These are phyloP conservation scores for Cymbidium sinense DNA, from an alignment of 106 monocot genomes.

Conservation along the genomic window DNA sequence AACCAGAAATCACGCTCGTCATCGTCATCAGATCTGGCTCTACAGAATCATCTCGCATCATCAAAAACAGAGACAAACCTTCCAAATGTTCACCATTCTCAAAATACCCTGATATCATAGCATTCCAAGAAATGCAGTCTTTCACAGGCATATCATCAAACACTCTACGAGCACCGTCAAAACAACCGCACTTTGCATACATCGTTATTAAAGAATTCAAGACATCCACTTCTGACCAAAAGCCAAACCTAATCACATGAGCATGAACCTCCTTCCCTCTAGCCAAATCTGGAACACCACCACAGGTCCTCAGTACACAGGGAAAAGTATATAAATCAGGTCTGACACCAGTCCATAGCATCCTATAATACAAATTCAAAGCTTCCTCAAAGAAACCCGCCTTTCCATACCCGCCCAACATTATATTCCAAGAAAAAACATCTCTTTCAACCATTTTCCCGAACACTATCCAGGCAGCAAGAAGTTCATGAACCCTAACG, in stretches of 20 bases:
- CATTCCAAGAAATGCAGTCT: constrained; percentile 84
- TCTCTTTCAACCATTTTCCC: constrained; percentile 70
- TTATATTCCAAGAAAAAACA: constrained; percentile 84
- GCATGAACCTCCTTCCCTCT: constrained; percentile 68
- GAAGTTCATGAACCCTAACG: constrained; percentile 39
- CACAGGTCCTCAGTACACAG: constrained; percentile 72
- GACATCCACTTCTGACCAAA: constrained; percentile 50
- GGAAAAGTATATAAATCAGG: constrained; percentile 83
- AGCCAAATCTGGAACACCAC: constrained; percentile 33
- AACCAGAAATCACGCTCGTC: constrained; percentile 66
- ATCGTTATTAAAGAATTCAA: constrained; percentile 76
- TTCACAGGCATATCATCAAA: constrained; percentile 53
- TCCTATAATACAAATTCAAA: constrained; percentile 50
- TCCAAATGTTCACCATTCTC: constrained; percentile 46
- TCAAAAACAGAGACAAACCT: constrained; percentile 55
- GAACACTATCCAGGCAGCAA: constrained; percentile 58
- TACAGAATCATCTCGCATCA: constrained; percentile 43
- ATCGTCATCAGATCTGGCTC: constrained; percentile 77
- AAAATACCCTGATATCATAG: constrained; percentile 83
- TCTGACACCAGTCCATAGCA: constrained; percentile 58
- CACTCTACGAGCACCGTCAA: constrained; percentile 31
- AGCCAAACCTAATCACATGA: constrained; percentile 63
- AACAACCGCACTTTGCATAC: constrained; percentile 71
- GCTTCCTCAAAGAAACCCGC: constrained; percentile 64
- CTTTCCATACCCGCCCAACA: constrained; percentile 71